Evolutionary conservation across 2,329 filamentous ascomycete genomes (phyloP), one percentile per base, ranked within the genome.

Genomic region (Colletotrichum sp.): DNA sequence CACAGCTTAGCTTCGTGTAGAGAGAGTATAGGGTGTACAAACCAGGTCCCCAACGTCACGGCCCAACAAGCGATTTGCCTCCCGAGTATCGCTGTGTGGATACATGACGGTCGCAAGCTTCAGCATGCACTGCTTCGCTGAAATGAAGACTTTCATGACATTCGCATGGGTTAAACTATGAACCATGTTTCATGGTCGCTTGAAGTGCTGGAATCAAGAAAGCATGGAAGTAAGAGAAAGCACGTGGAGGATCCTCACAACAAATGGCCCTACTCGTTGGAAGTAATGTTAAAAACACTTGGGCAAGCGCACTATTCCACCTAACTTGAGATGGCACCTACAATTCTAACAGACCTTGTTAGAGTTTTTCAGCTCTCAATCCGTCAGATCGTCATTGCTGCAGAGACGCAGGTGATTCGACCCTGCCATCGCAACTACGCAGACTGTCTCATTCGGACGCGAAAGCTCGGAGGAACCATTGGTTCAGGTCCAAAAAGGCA

Each of bases 391-490:
- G 18, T 62, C 28, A 18, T n/a, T 18, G 1, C 28, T n/a, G 12
- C 28, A 62, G 26, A 62, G 30, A 30, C 18, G 21, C 32, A 64
- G 21, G 7, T 26, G 60, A 36, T 24, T 64, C n/a, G 34, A 26
- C 15, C 13, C 30, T 64, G 32, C 13, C 59, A 62, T 62, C 59
- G 28, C 28, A 62, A 62, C 18, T 62, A 21, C 16, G n/a, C 15
- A 18, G 13, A 32, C 30, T 18, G 26, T 36, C 6, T 15, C 21
- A 1, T 32, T 59, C 67, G 24, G 67, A 71, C 30, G 39, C 39
- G 34, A 52, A 72, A 66, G 72, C 44, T 75, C 62, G 62, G 72
- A 64, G 36, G 62, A 68, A 75, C 62, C 44, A 57, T 57, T 72
- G 39, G 69, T 24, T 26, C 39, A 49, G 57, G n/a, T 21, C 36